phyloP scores from a whole-genome alignment of 2,329 filamentous ascomycete species.

The Xylaria sp. region DNA sequence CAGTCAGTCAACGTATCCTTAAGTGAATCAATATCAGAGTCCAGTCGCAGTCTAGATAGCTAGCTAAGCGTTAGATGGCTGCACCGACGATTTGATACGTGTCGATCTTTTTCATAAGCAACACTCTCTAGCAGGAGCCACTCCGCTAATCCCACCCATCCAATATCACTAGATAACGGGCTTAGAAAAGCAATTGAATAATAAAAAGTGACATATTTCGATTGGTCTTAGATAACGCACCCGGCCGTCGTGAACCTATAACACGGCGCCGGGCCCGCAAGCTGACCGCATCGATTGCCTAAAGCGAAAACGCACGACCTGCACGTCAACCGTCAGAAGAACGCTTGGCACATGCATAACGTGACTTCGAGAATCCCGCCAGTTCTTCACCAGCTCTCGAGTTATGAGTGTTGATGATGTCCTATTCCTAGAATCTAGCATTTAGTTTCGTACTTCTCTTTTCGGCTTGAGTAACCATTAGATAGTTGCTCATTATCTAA shows the following conservation, averaged over 20 bases:
- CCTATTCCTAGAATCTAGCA: not conserved
- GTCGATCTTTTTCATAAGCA: slow-evolving; percentile 5
- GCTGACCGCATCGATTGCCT: slow-evolving; percentile 33
- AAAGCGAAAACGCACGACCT: slow-evolving; percentile 30
- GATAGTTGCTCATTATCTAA: not conserved
- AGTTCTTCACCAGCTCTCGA: not conserved
- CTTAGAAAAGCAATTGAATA: slow-evolving; percentile 16
- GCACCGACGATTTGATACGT: slow-evolving; percentile 4
- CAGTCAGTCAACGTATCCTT: not conserved
- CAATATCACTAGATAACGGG: slow-evolving; percentile 17
- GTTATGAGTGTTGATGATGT: not conserved
- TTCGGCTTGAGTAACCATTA: not conserved
- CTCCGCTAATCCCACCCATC: slow-evolving; percentile 18
- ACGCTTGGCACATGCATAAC: slow-evolving; percentile 30
- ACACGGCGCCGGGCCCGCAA: slow-evolving; percentile 33
- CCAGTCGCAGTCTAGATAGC: not conserved
- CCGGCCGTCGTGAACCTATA: slow-evolving; percentile 30
- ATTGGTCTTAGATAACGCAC: slow-evolving; percentile 38
- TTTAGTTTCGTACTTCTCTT: not conserved
- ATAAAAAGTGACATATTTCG: slow-evolving; percentile 34
- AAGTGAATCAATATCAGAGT: slow-evolving; percentile 9
- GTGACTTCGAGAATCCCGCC: not conserved
- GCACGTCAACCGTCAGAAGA: slow-evolving; percentile 14
- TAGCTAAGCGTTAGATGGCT: not conserved
- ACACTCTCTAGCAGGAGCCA: not conserved